Evolutionary conservation across 768 basidiomycete genomes (phyloP).

Genomic region (Tricholoma matsutake): DNA sequence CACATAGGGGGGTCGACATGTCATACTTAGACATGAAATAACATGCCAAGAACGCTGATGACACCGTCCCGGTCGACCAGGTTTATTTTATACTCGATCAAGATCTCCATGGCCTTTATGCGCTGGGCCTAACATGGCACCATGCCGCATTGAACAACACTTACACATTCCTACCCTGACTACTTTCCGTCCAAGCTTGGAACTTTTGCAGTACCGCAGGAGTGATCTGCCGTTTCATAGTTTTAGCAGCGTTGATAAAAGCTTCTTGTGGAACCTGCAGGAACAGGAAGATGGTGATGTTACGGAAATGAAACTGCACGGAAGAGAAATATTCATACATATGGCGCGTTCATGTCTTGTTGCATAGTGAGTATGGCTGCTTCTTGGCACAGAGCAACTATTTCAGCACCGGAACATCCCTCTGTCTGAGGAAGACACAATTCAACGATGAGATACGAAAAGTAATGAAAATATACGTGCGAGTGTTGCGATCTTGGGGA

Average conservation of each 20-base stretch:
- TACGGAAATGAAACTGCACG: not conserved
- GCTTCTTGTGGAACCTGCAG: constrained; percentile 73
- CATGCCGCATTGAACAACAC: not conserved
- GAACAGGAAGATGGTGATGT: not conserved
- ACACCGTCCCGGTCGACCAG: no score
- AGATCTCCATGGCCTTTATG: no score
- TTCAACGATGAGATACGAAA: not conserved
- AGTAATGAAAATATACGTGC: constrained; percentile 38
- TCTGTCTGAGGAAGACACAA: constrained; percentile 56
- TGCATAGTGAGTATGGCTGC: constrained; percentile 94
- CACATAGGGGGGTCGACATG: no score
- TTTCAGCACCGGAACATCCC: constrained; percentile 96
- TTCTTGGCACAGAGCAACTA: constrained; percentile 90
- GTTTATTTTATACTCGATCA: no score
- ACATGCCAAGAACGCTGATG: no score
- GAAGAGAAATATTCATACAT: constrained; percentile 45
- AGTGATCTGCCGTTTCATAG: constrained; percentile 81
- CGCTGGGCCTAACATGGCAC: no score
- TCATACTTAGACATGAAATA: no score
- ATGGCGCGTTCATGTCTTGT: constrained; percentile 70
- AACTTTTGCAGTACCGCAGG: constrained; percentile 71
- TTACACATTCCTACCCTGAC: constrained; percentile 16
- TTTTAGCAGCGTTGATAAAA: constrained; percentile 69
- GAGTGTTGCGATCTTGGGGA: constrained; percentile 63
- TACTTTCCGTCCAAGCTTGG: constrained; percentile 56